These are phyloP conservation scores for Tricholoma sp. DNA, from an alignment of 768 basidiomycete genomes.

Conservation along the genomic window DNA sequence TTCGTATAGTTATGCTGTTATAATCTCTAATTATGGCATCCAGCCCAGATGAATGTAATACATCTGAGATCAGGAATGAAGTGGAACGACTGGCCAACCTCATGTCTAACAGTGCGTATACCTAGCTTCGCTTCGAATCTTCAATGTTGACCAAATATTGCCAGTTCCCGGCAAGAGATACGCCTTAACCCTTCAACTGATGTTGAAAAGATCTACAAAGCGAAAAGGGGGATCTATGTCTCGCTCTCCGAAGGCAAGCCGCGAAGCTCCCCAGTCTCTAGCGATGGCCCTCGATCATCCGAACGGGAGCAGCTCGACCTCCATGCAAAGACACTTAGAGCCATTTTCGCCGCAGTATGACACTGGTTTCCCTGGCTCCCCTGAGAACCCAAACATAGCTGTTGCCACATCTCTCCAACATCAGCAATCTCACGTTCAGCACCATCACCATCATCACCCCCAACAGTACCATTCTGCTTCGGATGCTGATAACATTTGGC, in stretches of 20 bases:
- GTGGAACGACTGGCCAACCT: slow-evolving; percentile 75
- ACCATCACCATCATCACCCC: slow-evolving; percentile 24
- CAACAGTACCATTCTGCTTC: slow-evolving; percentile 20
- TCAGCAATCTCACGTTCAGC: slow-evolving; percentile 21
- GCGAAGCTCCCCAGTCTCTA: slow-evolving; percentile 48
- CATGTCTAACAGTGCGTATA: slow-evolving; percentile 68
- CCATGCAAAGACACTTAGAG: slow-evolving; percentile 39
- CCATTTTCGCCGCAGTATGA: slow-evolving; percentile 58
- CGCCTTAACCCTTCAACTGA: slow-evolving; percentile 82
- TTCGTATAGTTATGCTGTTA: neutral
- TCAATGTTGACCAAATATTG: slow-evolving; percentile 6
- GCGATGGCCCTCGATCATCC: slow-evolving; percentile 43
- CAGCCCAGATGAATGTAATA: slow-evolving; percentile 82
- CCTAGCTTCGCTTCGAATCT: neutral
- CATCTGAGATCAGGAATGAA: slow-evolving; percentile 64
- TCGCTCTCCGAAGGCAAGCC: slow-evolving; percentile 55
- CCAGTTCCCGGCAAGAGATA: slow-evolving; percentile 91
- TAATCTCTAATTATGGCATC: slow-evolving; percentile 3
- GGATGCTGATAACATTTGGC: slow-evolving; percentile 69
- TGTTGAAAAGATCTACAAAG: slow-evolving; percentile 75
- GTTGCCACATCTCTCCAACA: slow-evolving; percentile 17
- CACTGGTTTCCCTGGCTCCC: slow-evolving; percentile 29
- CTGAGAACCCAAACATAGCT: slow-evolving; percentile 18
- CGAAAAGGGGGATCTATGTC: slow-evolving; percentile 51
- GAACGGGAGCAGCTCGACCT: slow-evolving; percentile 17